These are phyloP conservation scores for Radiomyces spectabilis DNA, from an alignment of 192 early-diverging fungal species.

Conservation along the genomic window DNA sequence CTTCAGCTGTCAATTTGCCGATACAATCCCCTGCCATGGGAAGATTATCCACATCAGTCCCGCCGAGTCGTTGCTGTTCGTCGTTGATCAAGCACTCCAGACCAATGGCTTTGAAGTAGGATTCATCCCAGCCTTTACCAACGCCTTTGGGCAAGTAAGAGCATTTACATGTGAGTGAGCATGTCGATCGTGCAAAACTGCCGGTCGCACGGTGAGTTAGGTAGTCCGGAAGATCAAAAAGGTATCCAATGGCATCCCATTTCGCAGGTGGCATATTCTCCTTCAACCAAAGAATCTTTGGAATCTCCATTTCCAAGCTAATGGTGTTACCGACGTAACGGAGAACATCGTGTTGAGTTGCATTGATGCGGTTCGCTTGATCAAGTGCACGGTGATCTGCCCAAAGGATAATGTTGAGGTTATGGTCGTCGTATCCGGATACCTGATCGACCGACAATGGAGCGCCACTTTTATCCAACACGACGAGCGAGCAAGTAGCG, in stretches of 20 bases:
- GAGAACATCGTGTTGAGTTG: constrained; percentile 48
- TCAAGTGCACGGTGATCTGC: constrained; percentile 63
- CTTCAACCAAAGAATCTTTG: constrained; percentile 65
- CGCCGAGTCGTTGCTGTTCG: constrained; percentile 35
- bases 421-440: constrained; percentile 34
- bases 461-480: constrained; percentile 32
- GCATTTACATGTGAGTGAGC: constrained; percentile 68
- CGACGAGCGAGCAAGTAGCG: constrained; percentile 69
- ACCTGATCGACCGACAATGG: constrained; percentile 44
- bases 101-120: constrained; percentile 47
- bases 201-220: constrained; percentile 62
- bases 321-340: constrained; percentile 56
- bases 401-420: constrained; percentile 60
- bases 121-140: constrained; percentile 46
- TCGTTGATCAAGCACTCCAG: constrained; percentile 42
- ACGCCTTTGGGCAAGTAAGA: constrained; percentile 36
- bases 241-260: constrained; percentile 37
- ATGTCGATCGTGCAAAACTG: constrained; percentile 35
- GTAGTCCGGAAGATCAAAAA: constrained; percentile 72
- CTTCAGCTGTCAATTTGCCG: constrained; percentile 35
- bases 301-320: constrained; percentile 71
- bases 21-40: constrained; percentile 44
- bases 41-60: constrained; percentile 25
- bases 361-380: constrained; percentile 55
- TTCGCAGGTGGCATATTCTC: constrained; percentile 43